Evolutionary conservation across 495 filamentous ascomycete species (phyloP), one percentile per base, ranked within the genome.

Genomic region (Xylaria intraflava): DNA sequence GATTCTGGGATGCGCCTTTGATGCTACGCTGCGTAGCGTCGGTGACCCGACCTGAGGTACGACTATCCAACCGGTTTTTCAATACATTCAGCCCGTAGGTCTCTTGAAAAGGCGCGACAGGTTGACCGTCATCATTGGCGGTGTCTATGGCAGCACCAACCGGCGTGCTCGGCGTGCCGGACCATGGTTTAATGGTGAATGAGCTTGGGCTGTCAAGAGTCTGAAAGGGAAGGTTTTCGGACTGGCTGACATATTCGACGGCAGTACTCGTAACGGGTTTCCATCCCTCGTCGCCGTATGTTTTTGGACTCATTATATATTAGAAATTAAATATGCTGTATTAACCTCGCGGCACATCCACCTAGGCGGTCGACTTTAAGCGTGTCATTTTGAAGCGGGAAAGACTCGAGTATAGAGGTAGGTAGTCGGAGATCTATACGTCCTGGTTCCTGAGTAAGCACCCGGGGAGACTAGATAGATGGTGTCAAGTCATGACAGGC

Each of bases 141-240:
- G 84, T 86, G 38, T 80, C 69, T 46, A 89, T 78, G n/a, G 88
- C 79, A 0, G 86, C 82, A 68, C 89, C 85, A 43, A 82, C 78
- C 0, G 82, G 71, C 1, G 85, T 89, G 41, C 89, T 77, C 0
- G 82, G 71, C 1, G 85, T 89, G 41, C 89, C 71, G 62, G 86
- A 88, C 17, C 74, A 74, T 4, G 86, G 85, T 52, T 84, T 71
- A 17, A 86, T 72, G 2, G 86, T 84, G 26, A 79, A 70, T 17
- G 74, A 70, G 0, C 56, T 51, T 16, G 68, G 60, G 19, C 62
- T 57, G 41, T 59, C 56, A 38, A 56, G 39, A 33, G 48, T 42
- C 8, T 58, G 35, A 12, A 75, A 70, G 5, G 81, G 81, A 9
- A 86, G 73, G 53, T 80, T 81, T 56, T 83, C 79, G 3, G 83